Percentiles rank a stretch among this genome's conserved stretches.
Evolutionary conservation across 257 asterid species (phyloP).

Genomic region (Sherardia arvensis): DNA sequence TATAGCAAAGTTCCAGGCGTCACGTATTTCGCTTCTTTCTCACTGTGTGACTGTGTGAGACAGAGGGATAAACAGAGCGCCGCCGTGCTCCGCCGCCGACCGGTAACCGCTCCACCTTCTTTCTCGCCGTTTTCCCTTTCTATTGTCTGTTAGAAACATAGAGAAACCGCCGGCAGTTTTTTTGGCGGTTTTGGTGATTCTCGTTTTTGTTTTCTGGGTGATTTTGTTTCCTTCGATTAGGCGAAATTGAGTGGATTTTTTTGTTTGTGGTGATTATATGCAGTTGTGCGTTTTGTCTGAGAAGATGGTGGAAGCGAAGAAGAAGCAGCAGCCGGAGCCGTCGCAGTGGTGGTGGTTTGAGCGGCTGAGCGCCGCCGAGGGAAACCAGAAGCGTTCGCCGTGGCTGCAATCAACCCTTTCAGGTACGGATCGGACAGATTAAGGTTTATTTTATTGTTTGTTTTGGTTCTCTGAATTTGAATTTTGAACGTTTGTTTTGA

Average conservation of each 20-base stretch:
- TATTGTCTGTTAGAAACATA: not conserved
- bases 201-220: not conserved
- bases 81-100: not conserved
- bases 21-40: not conserved
- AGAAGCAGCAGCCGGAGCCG: constrained; percentile 31
- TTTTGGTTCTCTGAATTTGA: not conserved
- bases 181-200: not conserved
- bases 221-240: not conserved
- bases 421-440: constrained; percentile 34
- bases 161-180: not conserved
- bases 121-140: not conserved
- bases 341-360: constrained; percentile 89
- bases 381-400: constrained; percentile 38
- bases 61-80: not conserved
- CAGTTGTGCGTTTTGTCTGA: not conserved
- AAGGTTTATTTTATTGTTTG: not conserved
- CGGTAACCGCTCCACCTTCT: not conserved
- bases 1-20: not conserved
- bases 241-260: not conserved
- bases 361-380: constrained; percentile 31
- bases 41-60: not conserved
- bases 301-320: constrained; percentile 35
- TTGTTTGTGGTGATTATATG: not conserved
- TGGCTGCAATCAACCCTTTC: constrained; percentile 87
- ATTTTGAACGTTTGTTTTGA: not conserved